Base-by-base conservation (phyloP, 1,139 yeast species). In the Hansenula anomala region DNA sequence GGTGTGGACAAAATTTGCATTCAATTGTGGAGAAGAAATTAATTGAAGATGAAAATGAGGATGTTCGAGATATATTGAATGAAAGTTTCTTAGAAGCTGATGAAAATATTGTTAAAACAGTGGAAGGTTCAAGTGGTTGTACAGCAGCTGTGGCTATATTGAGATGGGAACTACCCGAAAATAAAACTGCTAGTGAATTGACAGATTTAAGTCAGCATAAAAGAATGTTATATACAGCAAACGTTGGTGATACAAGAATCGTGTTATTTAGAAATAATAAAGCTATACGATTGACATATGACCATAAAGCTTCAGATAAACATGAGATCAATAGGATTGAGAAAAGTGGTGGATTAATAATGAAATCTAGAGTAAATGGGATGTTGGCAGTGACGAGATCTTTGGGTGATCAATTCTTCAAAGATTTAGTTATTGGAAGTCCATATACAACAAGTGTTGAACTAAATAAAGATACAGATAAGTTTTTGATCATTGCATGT, bases 101-200 rank as follows among this genome's bases (percentile, higher is more conserved):
- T 60, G 67, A 71, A 30, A 66, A 77, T 50, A 80, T 92, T 40
- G 75, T 72, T 35, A 67, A 75, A 40, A 58, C 61, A 35, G 51
- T 70, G 24, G 78, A 78, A 45, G 92, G 83, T 15, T 77, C 76
- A 40, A 78, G 94, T 42, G 98, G 98, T 0, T 81, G 95, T 51
- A 94, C 99, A 0, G 98, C 97, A 0, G 97, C 95, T 0, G 97
- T 90, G 19, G 96, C 97, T 2, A 80, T 92, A 1, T 62, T 89
- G 41, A 69, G 95, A 41, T 89, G 96, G 96, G 97, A 90, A 51
- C 67, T 73, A 31, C 73, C 72, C 6, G 64, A 63, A 29, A 62
- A 56, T 17, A 36, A 33, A 14, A 16, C 42, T 18, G 26, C 34
- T 9, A 29, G 22, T n/a, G 23, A 31, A 17, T 19, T 26, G 17